phyloP scores from a whole-genome alignment of 495 filamentous ascomycete genomes.

The Clavariopsis aquatica region DNA sequence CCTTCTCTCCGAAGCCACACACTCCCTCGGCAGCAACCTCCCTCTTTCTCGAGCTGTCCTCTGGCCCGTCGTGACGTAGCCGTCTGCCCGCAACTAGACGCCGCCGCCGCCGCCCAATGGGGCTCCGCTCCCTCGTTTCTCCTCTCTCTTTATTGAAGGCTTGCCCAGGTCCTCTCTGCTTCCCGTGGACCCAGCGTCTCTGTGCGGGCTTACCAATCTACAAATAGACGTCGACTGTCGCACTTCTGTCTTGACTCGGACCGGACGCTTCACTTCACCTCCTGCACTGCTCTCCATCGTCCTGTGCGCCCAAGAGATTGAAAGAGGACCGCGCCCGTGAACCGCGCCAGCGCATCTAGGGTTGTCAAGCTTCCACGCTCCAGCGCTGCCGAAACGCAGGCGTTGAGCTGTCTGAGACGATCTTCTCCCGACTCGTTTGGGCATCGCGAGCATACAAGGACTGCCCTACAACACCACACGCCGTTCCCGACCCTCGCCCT shows the following conservation, averaged over 20 bases:
- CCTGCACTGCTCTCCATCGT: slow-evolving; percentile 27
- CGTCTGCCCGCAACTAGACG: slow-evolving; percentile 5
- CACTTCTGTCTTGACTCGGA: slow-evolving; percentile 37
- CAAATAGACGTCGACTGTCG: slow-evolving; percentile 36
- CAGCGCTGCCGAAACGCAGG: slow-evolving; percentile 21
- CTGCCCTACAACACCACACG: slow-evolving; percentile 17
- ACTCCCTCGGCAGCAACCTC: slow-evolving; percentile 16
- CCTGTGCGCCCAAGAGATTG: slow-evolving; percentile 21
- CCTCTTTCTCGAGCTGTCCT: background rate
- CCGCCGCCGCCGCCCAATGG: slow-evolving; percentile 26
- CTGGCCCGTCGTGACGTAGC: slow-evolving; percentile 5
- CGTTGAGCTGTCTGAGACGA: slow-evolving; percentile 31
- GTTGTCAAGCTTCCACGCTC: background rate
- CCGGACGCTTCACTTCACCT: slow-evolving; percentile 29
- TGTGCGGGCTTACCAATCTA: slow-evolving; percentile 13
- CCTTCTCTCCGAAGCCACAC: slow-evolving; percentile 10
- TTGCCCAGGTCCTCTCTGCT: slow-evolving; percentile 8
- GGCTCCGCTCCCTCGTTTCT: slow-evolving; percentile 11
- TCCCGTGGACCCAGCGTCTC: slow-evolving; percentile 4
- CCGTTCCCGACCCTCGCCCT: slow-evolving; percentile 13
- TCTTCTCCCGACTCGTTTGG: slow-evolving; percentile 25
- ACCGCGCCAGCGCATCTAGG: slow-evolving; percentile 10
- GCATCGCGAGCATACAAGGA: slow-evolving; percentile 16
- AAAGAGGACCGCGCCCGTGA: slow-evolving; percentile 10
- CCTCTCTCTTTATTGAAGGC: slow-evolving; percentile 16